Evolutionary conservation across 176 grass and related monocot species (phyloP), one percentile per base, ranked within the genome.

Genomic region (Cymbopogon citratus): DNA sequence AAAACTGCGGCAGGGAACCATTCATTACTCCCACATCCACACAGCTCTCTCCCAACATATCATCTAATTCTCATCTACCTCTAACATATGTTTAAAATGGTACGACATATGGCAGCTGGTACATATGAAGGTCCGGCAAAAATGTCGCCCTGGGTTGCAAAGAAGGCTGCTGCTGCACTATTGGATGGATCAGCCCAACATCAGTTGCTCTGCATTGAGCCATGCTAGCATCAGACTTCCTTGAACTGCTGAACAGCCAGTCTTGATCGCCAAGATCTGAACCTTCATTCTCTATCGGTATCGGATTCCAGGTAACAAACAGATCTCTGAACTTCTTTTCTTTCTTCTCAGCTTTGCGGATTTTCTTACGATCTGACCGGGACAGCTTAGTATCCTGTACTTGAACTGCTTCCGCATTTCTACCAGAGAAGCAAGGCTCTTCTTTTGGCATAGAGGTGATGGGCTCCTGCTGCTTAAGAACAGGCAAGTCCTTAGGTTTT

Each of bases 281-380:
- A 40, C 82, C 60, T 34, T 69, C 60, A 31, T 69, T 69, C 67
- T 79, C 46, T 40, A 79, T 15, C 4, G 14, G 63, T 25, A 61
- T 23, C 1, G 88, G 84, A 74, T 86, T 74, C 88, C 88, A 90
- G 60, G 79, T 90, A 69, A 90, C 79, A 74, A 90, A 86, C 35
- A 90, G 68, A 79, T 83, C 79, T 13, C 29, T 46, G 5, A 79
- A 68, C 39, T 90, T 90, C 61, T 24, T 82, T 23, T 90, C 88
- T 82, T 86, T 90, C 79, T 90, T 83, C 13, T 83, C 83, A 51
- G 67, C 73, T 61, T 86, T 90, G 23, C 59, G 74, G 29, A 49
- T 78, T 80, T 86, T 90, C 66, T 86, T 86, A 6, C 73, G 12
- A 14, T 86, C 66, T 2, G 88, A 90, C 38, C 69, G 82, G 0